Conservation (phyloP, 108 stramenopile genomes). For the Conticribra weissflogii region DNA sequence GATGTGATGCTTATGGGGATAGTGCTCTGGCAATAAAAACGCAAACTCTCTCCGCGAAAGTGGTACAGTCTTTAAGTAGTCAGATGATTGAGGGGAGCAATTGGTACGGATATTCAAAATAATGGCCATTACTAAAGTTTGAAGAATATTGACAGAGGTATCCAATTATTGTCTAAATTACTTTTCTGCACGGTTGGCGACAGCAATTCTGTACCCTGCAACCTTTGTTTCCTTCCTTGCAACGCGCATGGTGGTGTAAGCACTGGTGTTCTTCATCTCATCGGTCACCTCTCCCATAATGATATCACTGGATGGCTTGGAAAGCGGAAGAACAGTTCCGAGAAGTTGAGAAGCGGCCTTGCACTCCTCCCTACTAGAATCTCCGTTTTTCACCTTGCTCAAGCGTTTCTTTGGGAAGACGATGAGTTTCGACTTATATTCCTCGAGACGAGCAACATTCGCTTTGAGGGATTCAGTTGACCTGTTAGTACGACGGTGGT, state of each 20-base stretch:
- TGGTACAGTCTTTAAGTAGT: no score
- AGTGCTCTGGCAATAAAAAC: no score
- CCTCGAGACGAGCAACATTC: conserved; percentile 96
- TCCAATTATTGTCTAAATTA: no score
- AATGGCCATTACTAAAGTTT: no score
- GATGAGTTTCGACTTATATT: conserved; percentile 95
- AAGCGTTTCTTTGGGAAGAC: conserved; percentile 84
- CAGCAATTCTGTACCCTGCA: conserved; percentile 74
- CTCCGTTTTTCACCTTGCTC: conserved; percentile 83
- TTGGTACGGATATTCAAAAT: no score
- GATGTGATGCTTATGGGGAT: no score
- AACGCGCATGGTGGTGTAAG: conserved; percentile 82
- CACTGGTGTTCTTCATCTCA: conserved; percentile 76
- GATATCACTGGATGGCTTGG: conserved; percentile 62
- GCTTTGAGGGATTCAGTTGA: conserved; percentile 76
- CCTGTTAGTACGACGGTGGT: conserved; percentile 92
- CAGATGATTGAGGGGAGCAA: no score
- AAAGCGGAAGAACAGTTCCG: conserved; percentile 83
- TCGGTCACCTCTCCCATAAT: conserved; percentile 86
- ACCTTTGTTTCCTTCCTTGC: conserved; percentile 85
- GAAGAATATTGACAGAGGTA: no score
- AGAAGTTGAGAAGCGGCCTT: conserved; percentile 68
- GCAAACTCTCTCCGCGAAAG: no score
- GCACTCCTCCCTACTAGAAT: conserved; percentile 66
- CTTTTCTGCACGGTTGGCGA: conserved; percentile 82